These are phyloP conservation scores for Aspergillus intermedius DNA, from an alignment of 2,329 filamentous ascomycete genomes.

Conservation along the genomic window DNA sequence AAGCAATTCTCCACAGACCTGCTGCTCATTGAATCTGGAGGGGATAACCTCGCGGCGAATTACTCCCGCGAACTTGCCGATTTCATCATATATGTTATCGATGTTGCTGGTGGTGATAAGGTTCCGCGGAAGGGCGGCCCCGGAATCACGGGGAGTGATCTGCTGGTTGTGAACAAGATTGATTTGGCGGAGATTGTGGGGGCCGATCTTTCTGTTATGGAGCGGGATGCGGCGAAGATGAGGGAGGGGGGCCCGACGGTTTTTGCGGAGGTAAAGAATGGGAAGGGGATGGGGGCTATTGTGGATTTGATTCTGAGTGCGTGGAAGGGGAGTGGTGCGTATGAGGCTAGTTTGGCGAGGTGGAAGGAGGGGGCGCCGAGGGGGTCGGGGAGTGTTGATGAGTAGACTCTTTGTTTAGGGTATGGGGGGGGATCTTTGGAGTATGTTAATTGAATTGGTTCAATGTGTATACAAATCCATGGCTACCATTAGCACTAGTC, in stretches of 20 bases:
- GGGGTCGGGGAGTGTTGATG: conserved; percentile 31
- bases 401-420: conserved; percentile 10
- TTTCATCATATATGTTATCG: conserved; percentile 98
- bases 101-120: conserved; percentile 94
- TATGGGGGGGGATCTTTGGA: background rate
- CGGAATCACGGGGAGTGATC: conserved; percentile 91
- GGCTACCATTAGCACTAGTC: background rate
- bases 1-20: conserved; percentile 71
- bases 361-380: conserved; percentile 38
- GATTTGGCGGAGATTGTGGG: conserved; percentile 86
- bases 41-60: conserved; percentile 95
- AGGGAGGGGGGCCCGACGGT: conserved; percentile 91
- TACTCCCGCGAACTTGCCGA: conserved; percentile 92
- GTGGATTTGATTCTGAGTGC: conserved; percentile 81
- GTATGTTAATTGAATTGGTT: background rate
- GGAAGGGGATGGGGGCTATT: conserved; percentile 77
- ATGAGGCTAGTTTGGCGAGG: conserved; percentile 37
- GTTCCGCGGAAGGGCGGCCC: conserved; percentile 92
- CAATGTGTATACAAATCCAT: background rate
- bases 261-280: conserved; percentile 95
- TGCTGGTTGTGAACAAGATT: conserved; percentile 95
- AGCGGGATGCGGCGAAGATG: conserved; percentile 89
- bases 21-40: conserved; percentile 88
- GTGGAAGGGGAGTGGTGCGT: conserved; percentile 83
- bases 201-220: conserved; percentile 88